Evolutionary conservation across 192 early-diverging fungal species (phyloP).

Genomic region (Thoreauomyces humboldtii): DNA sequence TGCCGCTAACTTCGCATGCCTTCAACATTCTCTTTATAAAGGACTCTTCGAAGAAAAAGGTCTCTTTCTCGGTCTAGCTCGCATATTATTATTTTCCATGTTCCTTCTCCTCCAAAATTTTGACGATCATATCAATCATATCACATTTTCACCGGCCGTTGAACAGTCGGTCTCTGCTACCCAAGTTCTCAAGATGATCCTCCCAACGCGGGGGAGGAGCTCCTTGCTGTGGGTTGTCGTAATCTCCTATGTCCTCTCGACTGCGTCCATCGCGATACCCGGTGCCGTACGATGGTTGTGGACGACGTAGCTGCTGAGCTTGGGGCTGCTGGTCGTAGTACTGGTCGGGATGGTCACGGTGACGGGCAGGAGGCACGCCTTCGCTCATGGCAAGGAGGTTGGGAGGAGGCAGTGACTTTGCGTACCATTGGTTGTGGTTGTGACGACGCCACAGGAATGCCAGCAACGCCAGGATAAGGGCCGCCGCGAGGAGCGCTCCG

Average conservation of each 20-base stretch:
- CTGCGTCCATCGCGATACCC: neutral
- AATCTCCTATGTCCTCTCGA: neutral
- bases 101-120: neutral
- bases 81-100: neutral
- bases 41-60: neutral
- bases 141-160: no score
- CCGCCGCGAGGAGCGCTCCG: neutral
- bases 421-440: slow-evolving; percentile 8
- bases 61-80: neutral
- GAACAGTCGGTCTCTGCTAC: neutral
- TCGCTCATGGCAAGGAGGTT: neutral
- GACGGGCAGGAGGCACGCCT: neutral
- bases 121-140: neutral
- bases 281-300: no score
- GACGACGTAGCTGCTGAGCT: no score
- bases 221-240: neutral
- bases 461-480: neutral
- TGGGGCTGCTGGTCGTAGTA: neutral
- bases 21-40: neutral
- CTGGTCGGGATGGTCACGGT: neutral
- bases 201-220: slow-evolving; percentile 1
- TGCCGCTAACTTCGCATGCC: no score
- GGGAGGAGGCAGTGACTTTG: neutral
- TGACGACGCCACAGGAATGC: slow-evolving; percentile 5
- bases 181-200: slow-evolving; percentile 1